Evolutionary conservation across 2,329 filamentous ascomycete genomes (phyloP).

Genomic region (Xylaria sp.): DNA sequence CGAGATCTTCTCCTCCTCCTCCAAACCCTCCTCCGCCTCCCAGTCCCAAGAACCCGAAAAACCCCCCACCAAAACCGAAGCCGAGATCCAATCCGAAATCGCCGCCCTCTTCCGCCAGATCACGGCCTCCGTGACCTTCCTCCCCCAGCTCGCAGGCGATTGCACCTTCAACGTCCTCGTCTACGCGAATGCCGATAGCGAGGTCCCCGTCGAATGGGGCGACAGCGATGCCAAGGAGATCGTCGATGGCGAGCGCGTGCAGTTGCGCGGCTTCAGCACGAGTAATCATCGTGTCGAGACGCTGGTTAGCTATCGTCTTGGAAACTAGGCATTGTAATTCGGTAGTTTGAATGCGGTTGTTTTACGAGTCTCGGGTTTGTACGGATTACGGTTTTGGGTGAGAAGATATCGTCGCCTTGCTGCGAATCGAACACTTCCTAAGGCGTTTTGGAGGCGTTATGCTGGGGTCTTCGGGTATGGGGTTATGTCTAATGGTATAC

Average conservation of each 20-base stretch:
- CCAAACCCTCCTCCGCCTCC: constrained; percentile 47
- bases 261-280: constrained; percentile 92
- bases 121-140: constrained; percentile 92
- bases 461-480: neutral
- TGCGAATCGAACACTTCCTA: neutral
- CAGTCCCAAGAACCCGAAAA: constrained; percentile 55
- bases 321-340: constrained; percentile 30
- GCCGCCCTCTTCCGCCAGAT: constrained; percentile 97
- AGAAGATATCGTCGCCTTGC: neutral
- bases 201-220: constrained; percentile 97
- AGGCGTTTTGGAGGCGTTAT: constrained; percentile 14
- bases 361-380: neutral
- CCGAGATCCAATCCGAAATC: constrained; percentile 92
- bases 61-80: constrained; percentile 68
- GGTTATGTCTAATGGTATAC: neutral
- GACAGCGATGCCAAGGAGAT: constrained; percentile 99
- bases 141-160: constrained; percentile 87
- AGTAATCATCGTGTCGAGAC: constrained; percentile 92
- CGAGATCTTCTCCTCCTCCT: constrained; percentile 40
- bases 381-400: neutral
- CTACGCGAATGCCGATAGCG: constrained; percentile 92
- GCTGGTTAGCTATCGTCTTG: constrained; percentile 80
- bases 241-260: constrained; percentile 86
- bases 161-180: constrained; percentile 99
- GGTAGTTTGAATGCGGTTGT: neutral